A percentile compares a stretch with the other conserved stretches of the same genome.
These are phyloP conservation scores for Thelephora terrestris DNA, from an alignment of 1,284 basidiomycete genomes.

Conservation along the genomic window DNA sequence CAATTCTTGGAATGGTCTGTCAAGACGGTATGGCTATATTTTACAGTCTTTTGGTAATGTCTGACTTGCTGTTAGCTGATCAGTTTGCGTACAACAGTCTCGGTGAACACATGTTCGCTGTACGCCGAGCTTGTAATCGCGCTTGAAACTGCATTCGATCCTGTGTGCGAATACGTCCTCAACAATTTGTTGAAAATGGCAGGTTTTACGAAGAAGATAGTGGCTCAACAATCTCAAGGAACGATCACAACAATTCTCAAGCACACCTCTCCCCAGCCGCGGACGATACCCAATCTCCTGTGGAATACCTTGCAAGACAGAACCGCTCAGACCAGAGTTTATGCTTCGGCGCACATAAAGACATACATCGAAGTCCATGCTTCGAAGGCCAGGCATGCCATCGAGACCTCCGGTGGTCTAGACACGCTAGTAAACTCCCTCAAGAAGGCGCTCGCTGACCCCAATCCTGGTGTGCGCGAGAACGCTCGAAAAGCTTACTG, in stretches of 20 bases:
- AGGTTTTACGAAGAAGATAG: constrained; percentile 91
- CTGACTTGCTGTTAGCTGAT: constrained; percentile 42
- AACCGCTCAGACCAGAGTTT: constrained; percentile 70
- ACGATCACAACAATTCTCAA: constrained; percentile 61
- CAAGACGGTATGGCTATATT: constrained; percentile 60
- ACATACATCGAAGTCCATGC: constrained; percentile 67
- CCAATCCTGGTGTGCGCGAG: constrained; percentile 75
- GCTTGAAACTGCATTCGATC: constrained; percentile 67
- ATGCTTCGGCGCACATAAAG: constrained; percentile 58
- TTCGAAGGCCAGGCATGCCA: constrained; percentile 44
- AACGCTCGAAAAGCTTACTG: constrained; percentile 71
- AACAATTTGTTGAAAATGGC: constrained; percentile 79
- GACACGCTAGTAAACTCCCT: constrained; percentile 67
- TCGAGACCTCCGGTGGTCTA: constrained; percentile 57
- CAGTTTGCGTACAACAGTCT: constrained; percentile 88
- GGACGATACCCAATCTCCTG: constrained; percentile 63
- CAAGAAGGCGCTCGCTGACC: constrained; percentile 66
- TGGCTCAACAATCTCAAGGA: constrained; percentile 79
- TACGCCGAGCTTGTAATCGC: constrained; percentile 68
- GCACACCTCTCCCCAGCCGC: constrained; percentile 65
- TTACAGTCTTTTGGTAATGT: constrained; percentile 5
- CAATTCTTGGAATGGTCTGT: constrained; percentile 74
- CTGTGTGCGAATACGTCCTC: constrained; percentile 68
- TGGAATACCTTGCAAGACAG: constrained; percentile 76
- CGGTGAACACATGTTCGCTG: constrained; percentile 70